Evolutionary conservation across 208 protist genomes (phyloP), one percentile per base, ranked within the genome.

Genomic region (Trypanosoma theileri): DNA sequence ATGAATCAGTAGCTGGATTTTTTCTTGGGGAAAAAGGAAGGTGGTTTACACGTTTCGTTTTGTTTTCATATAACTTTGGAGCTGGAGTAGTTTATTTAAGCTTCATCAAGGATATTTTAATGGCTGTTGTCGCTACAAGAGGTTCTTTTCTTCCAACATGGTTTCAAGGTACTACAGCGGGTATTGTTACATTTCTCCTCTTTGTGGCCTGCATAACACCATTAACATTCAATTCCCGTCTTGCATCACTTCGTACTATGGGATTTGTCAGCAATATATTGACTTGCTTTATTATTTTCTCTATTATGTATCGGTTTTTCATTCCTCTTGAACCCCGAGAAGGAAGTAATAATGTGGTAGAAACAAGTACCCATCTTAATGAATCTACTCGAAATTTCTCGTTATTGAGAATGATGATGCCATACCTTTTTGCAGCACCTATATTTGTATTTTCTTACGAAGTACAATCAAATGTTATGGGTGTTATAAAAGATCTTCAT

Each of bases 391-490:
- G 10, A n/a, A 48, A 2, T 48, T 9, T 48, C 16, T n/a, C 6
- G 0, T 8, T 9, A 16, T 61, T 28, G 42, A 52, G 26, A 48
- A 17, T 69, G 12, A 40, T 80, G 26, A 40, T 91, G 22, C 82
- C 87, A 2, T 93, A 93, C 66, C 65, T 88, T 62, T 91, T 91
- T 57, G 73, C 75, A 13, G 80, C 74, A 16, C 82, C 84, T 41
- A 89, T 93, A 53, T 93, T 88, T 64, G 71, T 93, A 44, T 93
- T 93, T 63, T 91, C 82, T 9, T 93, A 91, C 63, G 82, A 93
- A 67, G 82, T 89, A 68, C 84, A 91, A 73, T 89, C 87, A 19
- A 93, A 93, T 61, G 82, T 89, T 9, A 93, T 93, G 87, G 84
- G 67, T 0, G 82, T 93, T 10, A 91, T 93, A 61, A 91, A 91